Base-by-base conservation (phyloP, 129 eudicot genomes). In the Arctium minus region DNA sequence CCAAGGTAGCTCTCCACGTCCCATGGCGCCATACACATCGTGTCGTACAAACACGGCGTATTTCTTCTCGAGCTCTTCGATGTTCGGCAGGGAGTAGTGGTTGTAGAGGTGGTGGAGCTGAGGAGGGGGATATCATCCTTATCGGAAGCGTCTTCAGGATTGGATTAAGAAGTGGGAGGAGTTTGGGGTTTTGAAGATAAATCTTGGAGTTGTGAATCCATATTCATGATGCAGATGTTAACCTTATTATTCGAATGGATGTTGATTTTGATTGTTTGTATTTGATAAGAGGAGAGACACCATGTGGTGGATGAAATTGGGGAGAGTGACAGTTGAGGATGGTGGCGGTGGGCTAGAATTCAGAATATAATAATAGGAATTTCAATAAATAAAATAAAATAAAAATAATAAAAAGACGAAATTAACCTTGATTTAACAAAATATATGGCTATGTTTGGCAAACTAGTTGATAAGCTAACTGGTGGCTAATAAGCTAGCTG, bases 11-110 rank as follows among this genome's bases (percentile, higher is more conserved):
- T 88, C 86, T 11, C 94, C 97, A 11, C 90, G 79, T 0, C 98
- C 97, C 97, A 95, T 91, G 13, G 94, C 78, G 9, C 98, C 98
- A 79, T 95, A 95, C 74, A 92, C 93, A 37, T 95, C 98, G 82
- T 75, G 87, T 15, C 98, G 82, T 1, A 91, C 97, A 48, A 69
- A 95, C 1, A 97, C 87, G 3, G 97, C 98, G 89, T 78, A 95
- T 80, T 88, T 91, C 82, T 86, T 91, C 87, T 95, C 97, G 27
- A 94, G 89, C 74, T 92, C 98, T 18, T 91, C 90, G 74, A 91
- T 85, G 81, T 11, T 72, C 4, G 72, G 86, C 9, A 4, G 77
- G 5, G 76, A 36, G 38, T 36, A 60, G 32, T 29, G 33, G 33
- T 10, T 37, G 72, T 37, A 72, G 87, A 36, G 8, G 84, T 70